Conservation (phyloP, 345 rosid genomes). For the Bruguiera sexangula region DNA sequence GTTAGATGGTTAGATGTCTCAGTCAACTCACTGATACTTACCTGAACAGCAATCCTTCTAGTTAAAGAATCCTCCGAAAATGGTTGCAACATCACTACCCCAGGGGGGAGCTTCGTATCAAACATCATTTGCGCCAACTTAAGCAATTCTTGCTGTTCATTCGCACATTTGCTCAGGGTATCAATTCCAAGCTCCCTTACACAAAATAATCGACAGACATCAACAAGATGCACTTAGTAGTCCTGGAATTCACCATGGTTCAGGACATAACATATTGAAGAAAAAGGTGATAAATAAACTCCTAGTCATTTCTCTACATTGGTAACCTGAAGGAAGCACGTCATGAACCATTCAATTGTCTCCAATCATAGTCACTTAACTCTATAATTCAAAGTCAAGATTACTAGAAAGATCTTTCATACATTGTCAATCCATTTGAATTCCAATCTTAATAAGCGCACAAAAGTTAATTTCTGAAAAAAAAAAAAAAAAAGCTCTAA, state of each 20-base stretch:
- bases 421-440: constrained; percentile 3
- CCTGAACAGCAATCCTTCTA: constrained; percentile 74
- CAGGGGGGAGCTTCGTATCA: constrained; percentile 83
- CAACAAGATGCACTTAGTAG: constrained; percentile 10
- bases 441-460: background rate
- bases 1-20: background rate
- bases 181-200: constrained; percentile 80
- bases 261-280: constrained; percentile 2
- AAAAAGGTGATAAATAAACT: background rate
- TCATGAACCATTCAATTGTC: background rate
- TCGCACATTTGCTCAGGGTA: constrained; percentile 52
- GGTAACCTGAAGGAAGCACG: constrained; percentile 3
- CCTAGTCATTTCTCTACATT: constrained; percentile 2
- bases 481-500: no score
- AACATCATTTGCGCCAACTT: constrained; percentile 79
- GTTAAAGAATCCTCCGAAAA: constrained; percentile 79
- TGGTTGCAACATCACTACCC: constrained; percentile 75
- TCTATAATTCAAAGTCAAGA: no score
- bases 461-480: no score
- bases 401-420: background rate
- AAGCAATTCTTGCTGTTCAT: constrained; percentile 69
- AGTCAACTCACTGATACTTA: constrained; percentile 13
- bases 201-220: constrained; percentile 2
- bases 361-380: no score
- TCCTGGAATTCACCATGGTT: background rate